Evolutionary conservation across 2,329 filamentous ascomycete species (phyloP).

Genomic region (Fonsecaea multimorphosa): DNA sequence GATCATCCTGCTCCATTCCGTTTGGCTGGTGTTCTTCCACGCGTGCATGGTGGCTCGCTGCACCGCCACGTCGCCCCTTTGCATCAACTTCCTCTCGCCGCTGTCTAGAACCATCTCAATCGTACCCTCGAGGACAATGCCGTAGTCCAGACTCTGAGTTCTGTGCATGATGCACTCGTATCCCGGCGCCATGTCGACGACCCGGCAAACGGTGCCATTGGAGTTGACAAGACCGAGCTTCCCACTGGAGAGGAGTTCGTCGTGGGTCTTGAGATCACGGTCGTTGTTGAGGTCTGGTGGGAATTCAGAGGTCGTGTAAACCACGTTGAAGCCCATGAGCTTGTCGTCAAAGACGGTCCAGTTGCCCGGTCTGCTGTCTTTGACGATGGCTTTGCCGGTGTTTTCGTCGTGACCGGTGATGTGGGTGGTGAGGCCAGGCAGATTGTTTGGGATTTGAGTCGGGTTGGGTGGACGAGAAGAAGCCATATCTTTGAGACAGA

Average conservation of each 20-base stretch:
- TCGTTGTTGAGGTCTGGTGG: slow-evolving; percentile 47
- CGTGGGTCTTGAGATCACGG: slow-evolving; percentile 45
- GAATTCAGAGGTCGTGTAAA: slow-evolving; percentile 50
- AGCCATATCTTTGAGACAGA: slow-evolving; percentile 36
- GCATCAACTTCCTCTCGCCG: slow-evolving; percentile 56
- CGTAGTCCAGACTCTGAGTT: slow-evolving; percentile 62
- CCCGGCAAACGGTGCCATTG: slow-evolving; percentile 35
- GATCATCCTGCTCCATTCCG: slow-evolving; percentile 40
- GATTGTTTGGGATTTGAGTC: slow-evolving; percentile 27
- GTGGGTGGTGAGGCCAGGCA: slow-evolving; percentile 35
- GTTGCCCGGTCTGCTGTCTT: slow-evolving; percentile 42
- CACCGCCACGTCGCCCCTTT: slow-evolving; percentile 61
- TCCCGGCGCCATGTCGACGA: slow-evolving; percentile 54
- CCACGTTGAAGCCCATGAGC: slow-evolving; percentile 48
- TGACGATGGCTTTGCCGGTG: slow-evolving; percentile 47
- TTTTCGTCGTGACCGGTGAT: slow-evolving; percentile 48
- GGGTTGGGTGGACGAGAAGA: slow-evolving; percentile 30
- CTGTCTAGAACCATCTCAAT: slow-evolving; percentile 60
- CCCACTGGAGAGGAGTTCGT: slow-evolving; percentile 39
- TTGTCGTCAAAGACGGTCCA: slow-evolving; percentile 43
- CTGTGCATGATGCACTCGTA: slow-evolving; percentile 58
- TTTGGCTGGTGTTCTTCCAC: slow-evolving; percentile 47
- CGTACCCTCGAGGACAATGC: slow-evolving; percentile 61
- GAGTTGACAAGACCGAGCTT: slow-evolving; percentile 47
- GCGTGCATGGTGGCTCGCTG: slow-evolving; percentile 56